Conservation (phyloP, 2,329 filamentous ascomycete genomes). For the Tolypocladium paradoxum region DNA sequence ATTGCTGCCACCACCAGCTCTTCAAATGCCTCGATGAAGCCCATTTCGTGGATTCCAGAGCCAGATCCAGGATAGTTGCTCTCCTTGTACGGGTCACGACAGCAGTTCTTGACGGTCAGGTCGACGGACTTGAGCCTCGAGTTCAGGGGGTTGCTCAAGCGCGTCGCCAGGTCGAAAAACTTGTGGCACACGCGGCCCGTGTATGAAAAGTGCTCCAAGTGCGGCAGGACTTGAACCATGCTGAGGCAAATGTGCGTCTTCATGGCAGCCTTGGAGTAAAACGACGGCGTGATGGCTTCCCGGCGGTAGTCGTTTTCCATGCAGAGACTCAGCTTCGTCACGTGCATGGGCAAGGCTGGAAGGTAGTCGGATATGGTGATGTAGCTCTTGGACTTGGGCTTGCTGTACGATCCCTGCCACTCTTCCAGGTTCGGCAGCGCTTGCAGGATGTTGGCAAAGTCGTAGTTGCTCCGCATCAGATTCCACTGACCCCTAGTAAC, state of each 20-base stretch:
- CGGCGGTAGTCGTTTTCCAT: conserved; percentile 63
- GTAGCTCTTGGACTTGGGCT: conserved; percentile 65
- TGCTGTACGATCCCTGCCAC: conserved; percentile 56
- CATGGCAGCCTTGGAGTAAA: conserved; percentile 48
- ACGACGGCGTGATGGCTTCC: conserved; percentile 48
- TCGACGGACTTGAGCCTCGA: conserved; percentile 55
- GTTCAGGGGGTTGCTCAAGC: conserved; percentile 34
- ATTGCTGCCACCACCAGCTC: conserved; percentile 54
- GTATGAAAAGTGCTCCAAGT: conserved; percentile 58
- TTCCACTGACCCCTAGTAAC: conserved; percentile 72
- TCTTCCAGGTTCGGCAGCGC: conserved; percentile 56
- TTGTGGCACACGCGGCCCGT: conserved; percentile 60
- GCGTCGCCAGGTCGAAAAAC: conserved; percentile 53
- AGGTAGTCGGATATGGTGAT: conserved; percentile 57
- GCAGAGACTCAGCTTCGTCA: conserved; percentile 56
- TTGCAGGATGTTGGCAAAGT: conserved; percentile 50
- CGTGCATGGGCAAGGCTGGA: conserved; percentile 41
- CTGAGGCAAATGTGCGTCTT: conserved; percentile 54
- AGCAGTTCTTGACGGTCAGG: conserved; percentile 65
- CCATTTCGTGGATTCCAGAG: conserved; percentile 60
- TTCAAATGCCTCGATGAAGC: conserved; percentile 64
- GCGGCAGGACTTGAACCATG: conserved; percentile 48
- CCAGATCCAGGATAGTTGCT: conserved; percentile 50
- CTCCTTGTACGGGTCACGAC: conserved; percentile 41
- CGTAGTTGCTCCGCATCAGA: conserved; percentile 50